Conservation (phyloP, 768 basidiomycete genomes). For the Trichaptum fuscoviolaceum region DNA sequence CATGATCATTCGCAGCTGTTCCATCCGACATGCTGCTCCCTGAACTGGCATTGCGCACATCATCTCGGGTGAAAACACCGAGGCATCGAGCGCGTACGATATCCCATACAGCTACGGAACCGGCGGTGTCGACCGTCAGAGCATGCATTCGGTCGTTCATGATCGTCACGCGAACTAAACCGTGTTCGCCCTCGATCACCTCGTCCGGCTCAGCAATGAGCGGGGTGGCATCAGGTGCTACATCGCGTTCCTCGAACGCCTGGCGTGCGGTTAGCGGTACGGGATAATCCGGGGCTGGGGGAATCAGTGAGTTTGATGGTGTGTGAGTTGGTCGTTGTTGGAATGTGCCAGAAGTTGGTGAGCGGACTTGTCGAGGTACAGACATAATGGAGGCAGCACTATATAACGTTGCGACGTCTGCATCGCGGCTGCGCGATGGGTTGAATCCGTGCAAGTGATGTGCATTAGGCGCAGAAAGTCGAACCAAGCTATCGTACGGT, state of each 20-base stretch:
- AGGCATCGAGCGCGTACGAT: constrained; percentile 72
- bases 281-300: constrained; percentile 4
- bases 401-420: constrained; percentile 81
- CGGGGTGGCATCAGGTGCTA: constrained; percentile 72
- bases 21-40: constrained; percentile 33
- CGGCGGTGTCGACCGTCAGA: constrained; percentile 83
- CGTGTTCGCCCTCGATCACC: constrained; percentile 68
- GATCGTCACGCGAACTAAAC: constrained; percentile 75
- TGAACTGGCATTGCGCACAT: constrained; percentile 54
- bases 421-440: constrained; percentile 48
- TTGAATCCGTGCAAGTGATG: constrained; percentile 29
- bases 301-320: neutral
- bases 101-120: constrained; percentile 91
- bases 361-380: constrained; percentile 36
- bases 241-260: constrained; percentile 66
- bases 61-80: constrained; percentile 62
- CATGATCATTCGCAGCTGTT: constrained; percentile 27
- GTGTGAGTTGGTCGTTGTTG: neutral
- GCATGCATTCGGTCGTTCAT: constrained; percentile 89
- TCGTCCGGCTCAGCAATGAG: constrained; percentile 53
- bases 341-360: constrained; percentile 6
- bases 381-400: constrained; percentile 80
- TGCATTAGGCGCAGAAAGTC: constrained; percentile 56
- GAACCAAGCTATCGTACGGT: constrained; percentile 65
- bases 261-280: constrained; percentile 33